Base-by-base conservation (phyloP, 768 basidiomycete genomes). In the Trametes villosa region DNA sequence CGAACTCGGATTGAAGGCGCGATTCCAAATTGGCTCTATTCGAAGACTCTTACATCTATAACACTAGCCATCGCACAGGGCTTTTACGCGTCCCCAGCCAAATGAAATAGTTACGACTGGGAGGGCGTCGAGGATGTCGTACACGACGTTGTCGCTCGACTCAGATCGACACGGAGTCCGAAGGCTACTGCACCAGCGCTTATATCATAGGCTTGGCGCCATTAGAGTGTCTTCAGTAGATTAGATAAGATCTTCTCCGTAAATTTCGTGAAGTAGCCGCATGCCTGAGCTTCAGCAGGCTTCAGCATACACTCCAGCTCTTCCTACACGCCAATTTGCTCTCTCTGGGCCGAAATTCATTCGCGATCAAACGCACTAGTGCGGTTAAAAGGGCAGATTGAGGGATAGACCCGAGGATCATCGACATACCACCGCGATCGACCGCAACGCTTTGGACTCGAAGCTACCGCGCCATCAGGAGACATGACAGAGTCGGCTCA, bases 401-500 rank as follows among this genome's bases (percentile, higher is more conserved):
- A 38, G 13, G 36, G 13, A 38, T 18, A 9, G 4, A 48, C 17
- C 17, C n/a, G 18, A 7, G 20, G 20, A n/a, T 34, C 6, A 26
- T 12, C 4, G n/a, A 12, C 17, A n/a, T 20, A 4, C 27, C 27
- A 30, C 18, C 9, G 13, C 27, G 53, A 55, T 34, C 53, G 30
- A 24, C 2, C 9, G 3, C 30, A 45, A 26, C 4, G 13, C n/a
- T 13, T 2, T n/a, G 20, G 22, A 17, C n/a, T 27, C 11, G 36
- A 22, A 54, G 4, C 53, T 22, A 24, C 45, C 13, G 22, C 24
- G 13, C 12, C 29, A 33, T 26, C 11, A 20, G 4, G 9, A 48
- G 31, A 26, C 36, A 81, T 81, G 79, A 74, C 74, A 33, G 74
- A 76, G 60, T 51, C 69, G 2, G 80, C 84, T 57, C 91, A 92